A percentile compares a stretch with the other conserved stretches of the same genome.
These are phyloP conservation scores for Sclerotiophoma versabilis DNA, from an alignment of 2,329 filamentous ascomycete species.

Conservation along the genomic window DNA sequence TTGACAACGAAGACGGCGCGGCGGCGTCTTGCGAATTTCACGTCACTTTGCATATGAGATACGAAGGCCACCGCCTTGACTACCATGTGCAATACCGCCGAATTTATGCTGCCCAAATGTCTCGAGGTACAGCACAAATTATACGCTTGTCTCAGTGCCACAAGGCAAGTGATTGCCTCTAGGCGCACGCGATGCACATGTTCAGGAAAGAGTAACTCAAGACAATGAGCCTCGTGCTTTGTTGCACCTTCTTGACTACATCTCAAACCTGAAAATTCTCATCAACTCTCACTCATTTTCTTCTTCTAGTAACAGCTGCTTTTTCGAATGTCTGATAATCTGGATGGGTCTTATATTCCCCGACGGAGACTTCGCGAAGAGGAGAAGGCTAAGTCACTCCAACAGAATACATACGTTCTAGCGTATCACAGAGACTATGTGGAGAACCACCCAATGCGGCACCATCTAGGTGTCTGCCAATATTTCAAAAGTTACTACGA, in stretches of 20 bases:
- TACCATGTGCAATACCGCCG: background rate
- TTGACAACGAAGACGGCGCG: background rate
- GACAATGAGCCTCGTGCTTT: conserved; percentile 10
- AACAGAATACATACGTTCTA: conserved; percentile 28
- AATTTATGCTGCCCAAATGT: background rate
- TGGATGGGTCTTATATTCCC: background rate
- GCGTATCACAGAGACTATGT: conserved; percentile 33
- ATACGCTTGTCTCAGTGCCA: background rate
- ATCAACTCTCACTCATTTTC: background rate
- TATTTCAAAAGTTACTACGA: conserved; percentile 28
- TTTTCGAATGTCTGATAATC: no score
- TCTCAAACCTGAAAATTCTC: background rate
- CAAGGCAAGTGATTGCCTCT: background rate
- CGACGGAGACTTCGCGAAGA: background rate
- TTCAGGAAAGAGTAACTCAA: background rate
- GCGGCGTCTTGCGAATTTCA: background rate
- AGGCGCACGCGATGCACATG: background rate
- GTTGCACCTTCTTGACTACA: background rate
- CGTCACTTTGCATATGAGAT: background rate
- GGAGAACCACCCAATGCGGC: conserved; percentile 15
- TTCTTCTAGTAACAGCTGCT: no score
- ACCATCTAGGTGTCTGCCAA: conserved; percentile 5
- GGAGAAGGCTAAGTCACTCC: background rate
- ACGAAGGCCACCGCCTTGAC: background rate
- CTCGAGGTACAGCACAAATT: background rate